These are phyloP conservation scores for Botrytis sinoallii DNA, from an alignment of 2,329 filamentous ascomycete species.

Conservation along the genomic window DNA sequence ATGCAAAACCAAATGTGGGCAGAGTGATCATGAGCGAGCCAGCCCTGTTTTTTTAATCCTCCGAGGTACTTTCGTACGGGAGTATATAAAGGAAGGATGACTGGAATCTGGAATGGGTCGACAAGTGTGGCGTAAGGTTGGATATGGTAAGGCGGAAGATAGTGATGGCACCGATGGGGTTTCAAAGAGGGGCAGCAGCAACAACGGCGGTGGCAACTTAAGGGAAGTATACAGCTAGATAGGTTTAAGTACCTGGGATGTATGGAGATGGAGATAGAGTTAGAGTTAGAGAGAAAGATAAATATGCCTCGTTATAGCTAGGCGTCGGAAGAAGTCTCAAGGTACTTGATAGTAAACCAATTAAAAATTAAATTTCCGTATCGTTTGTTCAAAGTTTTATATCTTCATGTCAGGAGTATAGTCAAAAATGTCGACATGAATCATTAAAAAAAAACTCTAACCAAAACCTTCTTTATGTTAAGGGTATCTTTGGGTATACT, in stretches of 20 bases:
- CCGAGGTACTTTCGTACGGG: not conserved
- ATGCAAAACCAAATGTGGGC: conserved; percentile 1
- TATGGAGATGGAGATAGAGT: not conserved
- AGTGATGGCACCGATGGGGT: not conserved
- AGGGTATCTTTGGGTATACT: conserved; percentile 1
- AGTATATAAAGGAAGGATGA: not conserved
- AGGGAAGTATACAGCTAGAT: not conserved
- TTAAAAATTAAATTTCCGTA: not conserved
- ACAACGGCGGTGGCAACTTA: not conserved
- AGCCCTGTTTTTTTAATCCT: not conserved
- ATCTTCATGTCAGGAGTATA: not conserved
- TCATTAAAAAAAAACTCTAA: not conserved
- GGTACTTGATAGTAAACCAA: not conserved
- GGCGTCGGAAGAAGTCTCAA: not conserved
- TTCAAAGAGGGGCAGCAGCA: conserved; percentile 1
- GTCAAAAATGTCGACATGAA: not conserved
- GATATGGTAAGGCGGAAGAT: conserved; percentile 4
- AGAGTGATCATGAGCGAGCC: not conserved
- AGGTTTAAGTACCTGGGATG: not conserved
- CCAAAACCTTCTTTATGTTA: conserved; percentile 1
- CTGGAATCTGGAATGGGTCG: not conserved
- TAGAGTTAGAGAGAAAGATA: not conserved
- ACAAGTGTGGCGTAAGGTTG: not conserved
- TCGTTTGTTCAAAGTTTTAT: not conserved
- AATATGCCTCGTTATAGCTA: conserved; percentile 1